Percentiles rank a stretch among this genome's conserved stretches.
phyloP scores from a whole-genome alignment of 1,139 yeast species.

The Pichia kudriavzevii region DNA sequence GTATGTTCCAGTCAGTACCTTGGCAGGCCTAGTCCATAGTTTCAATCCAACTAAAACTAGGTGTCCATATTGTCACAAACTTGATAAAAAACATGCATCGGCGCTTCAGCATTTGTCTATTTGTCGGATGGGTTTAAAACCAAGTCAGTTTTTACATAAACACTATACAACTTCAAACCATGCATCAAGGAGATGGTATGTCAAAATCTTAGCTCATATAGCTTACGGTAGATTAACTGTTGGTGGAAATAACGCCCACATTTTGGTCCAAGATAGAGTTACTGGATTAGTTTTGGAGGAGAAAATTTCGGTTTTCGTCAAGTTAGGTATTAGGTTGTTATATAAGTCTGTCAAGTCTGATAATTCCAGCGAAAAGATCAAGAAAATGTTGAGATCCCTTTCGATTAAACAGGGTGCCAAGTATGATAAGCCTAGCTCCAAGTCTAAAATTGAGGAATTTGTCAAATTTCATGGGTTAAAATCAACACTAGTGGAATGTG shows the following conservation, averaged over 20 bases:
- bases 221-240: constrained; percentile 83
- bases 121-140: constrained; percentile 55
- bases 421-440: constrained; percentile 66
- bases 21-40: constrained; percentile 1
- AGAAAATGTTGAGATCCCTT: constrained; percentile 50
- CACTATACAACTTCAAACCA: constrained; percentile 72
- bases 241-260: constrained; percentile 91
- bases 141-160: constrained; percentile 41
- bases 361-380: constrained; percentile 37
- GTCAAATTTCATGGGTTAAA: constrained; percentile 75
- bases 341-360: constrained; percentile 64
- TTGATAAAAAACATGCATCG: constrained; percentile 33
- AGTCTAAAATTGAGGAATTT: constrained; percentile 63
- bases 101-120: constrained; percentile 81
- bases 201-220: constrained; percentile 71
- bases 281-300: constrained; percentile 88
- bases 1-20: constrained; percentile 36
- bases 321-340: constrained; percentile 76
- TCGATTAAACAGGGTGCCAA: constrained; percentile 79
- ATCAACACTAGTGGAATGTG: constrained; percentile 49
- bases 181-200: constrained; percentile 86
- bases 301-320: constrained; percentile 81
- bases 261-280: constrained; percentile 82
- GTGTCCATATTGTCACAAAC: constrained; percentile 15
- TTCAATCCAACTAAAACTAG: constrained; percentile 11